These are phyloP conservation scores for Eucalyptus urophylla DNA, from an alignment of 345 rosid species.

Conservation along the genomic window DNA sequence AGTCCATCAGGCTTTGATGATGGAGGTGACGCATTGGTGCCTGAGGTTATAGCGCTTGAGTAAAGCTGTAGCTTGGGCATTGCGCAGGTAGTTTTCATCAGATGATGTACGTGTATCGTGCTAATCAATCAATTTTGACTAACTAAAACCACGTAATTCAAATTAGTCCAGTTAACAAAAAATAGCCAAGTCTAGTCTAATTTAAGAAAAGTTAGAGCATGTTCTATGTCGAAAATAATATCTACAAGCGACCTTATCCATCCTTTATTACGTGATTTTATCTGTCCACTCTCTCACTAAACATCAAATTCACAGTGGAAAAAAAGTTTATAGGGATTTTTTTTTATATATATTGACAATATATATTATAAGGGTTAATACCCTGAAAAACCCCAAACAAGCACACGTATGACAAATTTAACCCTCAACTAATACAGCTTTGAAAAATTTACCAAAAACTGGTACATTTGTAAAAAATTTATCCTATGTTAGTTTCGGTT, in stretches of 20 bases:
- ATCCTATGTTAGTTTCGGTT: no score
- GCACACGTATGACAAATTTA: no score
- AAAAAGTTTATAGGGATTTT: background rate
- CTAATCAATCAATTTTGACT: background rate
- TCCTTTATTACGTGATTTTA: background rate
- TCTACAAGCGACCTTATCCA: background rate
- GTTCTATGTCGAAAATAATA: background rate
- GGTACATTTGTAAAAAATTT: no score
- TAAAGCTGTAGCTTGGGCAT: background rate
- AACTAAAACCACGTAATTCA: background rate
- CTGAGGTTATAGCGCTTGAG: background rate
- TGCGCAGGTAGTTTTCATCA: background rate
- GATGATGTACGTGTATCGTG: background rate
- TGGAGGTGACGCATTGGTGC: background rate
- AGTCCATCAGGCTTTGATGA: background rate
- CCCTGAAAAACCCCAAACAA: accelerated
- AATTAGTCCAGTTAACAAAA: background rate
- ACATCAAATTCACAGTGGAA: background rate
- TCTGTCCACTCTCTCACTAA: background rate
- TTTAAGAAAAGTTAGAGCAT: background rate
- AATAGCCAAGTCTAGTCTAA: background rate
- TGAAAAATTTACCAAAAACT: no score
- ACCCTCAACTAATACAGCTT: accelerated
- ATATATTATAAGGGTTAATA: background rate
- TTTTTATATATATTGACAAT: background rate